Base-by-base conservation (phyloP, 495 filamentous ascomycete genomes). In the Penicillium mononematosum region DNA sequence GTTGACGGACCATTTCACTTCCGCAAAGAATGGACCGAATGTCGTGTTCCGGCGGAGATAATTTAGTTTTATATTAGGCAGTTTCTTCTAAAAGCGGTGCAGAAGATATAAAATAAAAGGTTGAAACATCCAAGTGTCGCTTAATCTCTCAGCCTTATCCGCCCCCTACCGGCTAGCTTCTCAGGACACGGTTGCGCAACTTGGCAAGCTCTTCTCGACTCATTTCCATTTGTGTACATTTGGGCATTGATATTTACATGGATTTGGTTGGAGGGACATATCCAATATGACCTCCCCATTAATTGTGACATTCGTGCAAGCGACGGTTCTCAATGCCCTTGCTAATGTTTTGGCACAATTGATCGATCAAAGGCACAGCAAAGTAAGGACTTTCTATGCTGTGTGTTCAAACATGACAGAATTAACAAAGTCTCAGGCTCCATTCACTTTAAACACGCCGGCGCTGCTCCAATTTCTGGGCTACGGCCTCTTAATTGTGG, bases 381-480 rank as follows among this genome's bases (percentile, higher is more conserved):
- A 83, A 57, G 90, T 91, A 81, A 38, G 77, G 34, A 41, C 57
- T 24, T 50, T 53, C 19, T 39, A 19, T 14, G 22, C 19, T 41
- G 32, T 24, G 22, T 32, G 25, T 29, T 50, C 32, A 29, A n/a
- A 10, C 34, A 42, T 7, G 34, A 22, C 38, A 56, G 1, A 19
- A n/a, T 34, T 31, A 63, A 22, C 4, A 55, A 48, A 39, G 9
- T 10, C 3, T 8, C 32, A 69, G 66, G 51, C 38, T 6, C 71
- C 78, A 29, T 75, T 77, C 38, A 65, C 62, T 24, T 56, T 95
- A 56, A 82, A 91, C 73, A 75, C 70, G 55, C 66, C 77, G 12
- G 83, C 87, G 1, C 71, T 96, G 47, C 70, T 92, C 61, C 89
- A 92, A 68, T 97, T 96, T 72, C 67, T 88, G 54, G 65, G 90